Base-by-base conservation (phyloP, 441 rosid species). In the Aleurites moluccanus region DNA sequence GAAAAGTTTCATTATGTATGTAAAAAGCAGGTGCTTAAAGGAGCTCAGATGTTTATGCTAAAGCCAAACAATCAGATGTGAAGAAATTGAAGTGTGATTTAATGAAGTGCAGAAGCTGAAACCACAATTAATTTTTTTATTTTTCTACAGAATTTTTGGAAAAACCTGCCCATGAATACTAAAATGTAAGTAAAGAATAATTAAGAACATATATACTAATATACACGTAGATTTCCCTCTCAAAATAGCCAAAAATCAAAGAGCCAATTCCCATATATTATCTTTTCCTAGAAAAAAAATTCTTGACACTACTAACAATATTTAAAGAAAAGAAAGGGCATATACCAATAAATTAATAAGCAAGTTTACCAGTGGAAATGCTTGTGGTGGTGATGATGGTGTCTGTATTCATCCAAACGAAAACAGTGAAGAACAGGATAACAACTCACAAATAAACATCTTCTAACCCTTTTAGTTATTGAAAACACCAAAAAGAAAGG, bases 31-130 rank as follows among this genome's bases (percentile, higher is more conserved):
- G 78, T 92, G 98, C 79, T 78, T 94, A 80, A 91, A 78, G 97
- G 98, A 66, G 98, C 98, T 15, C 87, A 91, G 69, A 91, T 88
- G 91, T 94, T 94, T 82, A 88, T 92, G 86, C 85, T 89, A 72
- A 94, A 94, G 89, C 98, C 98, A 92, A 92, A 67, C 87, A 76
- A 73, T 85, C 95, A 1, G 98, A 94, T 74, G 93, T 92, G 42
- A 83, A 85, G 85, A 85, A 86, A 75, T 64, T 83, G 66, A 90
- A 84, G 50, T 77, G 85, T 70, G 76, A 86, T 68, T 70, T 92
- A 82, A 69, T 83, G 85, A 87, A 79, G 38, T 80, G 84, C 79
- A 75, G 80, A 71, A 73, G 72, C 53, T 67, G 67, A 72, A 42
- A 27, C 47, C 38, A 13, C 10, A 20, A 1, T 21, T 21, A n/a